Base-by-base conservation (phyloP, 768 basidiomycete species). In the Boletus rufocinnamomeus region DNA sequence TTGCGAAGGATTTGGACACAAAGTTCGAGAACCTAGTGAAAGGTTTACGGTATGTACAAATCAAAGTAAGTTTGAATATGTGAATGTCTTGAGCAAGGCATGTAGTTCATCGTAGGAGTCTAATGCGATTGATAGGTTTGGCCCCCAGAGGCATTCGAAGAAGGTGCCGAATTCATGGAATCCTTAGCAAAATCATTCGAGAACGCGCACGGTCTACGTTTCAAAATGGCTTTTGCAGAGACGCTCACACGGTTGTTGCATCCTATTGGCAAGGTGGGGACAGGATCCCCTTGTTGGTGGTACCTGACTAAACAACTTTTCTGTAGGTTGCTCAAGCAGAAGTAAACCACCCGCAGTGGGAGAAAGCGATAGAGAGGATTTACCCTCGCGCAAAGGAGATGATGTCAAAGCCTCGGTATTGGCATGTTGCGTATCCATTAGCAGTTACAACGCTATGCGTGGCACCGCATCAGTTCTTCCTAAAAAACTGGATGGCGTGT, bases 291-390 rank as follows among this genome's bases (percentile, higher is more conserved):
- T 30, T 34, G 27, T 21, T 4, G 30, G 21, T 19, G 27, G 27
- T 37, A 28, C 6, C 17, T 35, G 25, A 59, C 28, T 35, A 23
- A 48, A 43, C 14, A 48, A 43, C 14, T 34, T 21, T 55, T 66
- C 4, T 48, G 57, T 50, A 95, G 91, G 95, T 89, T 40, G 95
- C 93, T 0, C 93, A 95, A 75, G 95, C 93, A 7, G 95, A 98
- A 75, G 94, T 95, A 50, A 97, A 97, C 66, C 89, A 95, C 71
- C 95, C 95, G 0, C 82, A 90, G 63, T 98, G 95, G 95, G 92
- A 88, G 6, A 93, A 92, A 69, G 94, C 95, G 0, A 89, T 95
- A 32, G 89, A 94, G 69, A 77, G 81, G 14, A 91, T 95, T 35
- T 87, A 86, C 69, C 88, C 89, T 2, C 91, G 88, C 68, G 89